Evolutionary conservation across 345 rosid species (phyloP), one percentile per base, ranked within the genome.

Genomic region (Citrus mangshanensis): DNA sequence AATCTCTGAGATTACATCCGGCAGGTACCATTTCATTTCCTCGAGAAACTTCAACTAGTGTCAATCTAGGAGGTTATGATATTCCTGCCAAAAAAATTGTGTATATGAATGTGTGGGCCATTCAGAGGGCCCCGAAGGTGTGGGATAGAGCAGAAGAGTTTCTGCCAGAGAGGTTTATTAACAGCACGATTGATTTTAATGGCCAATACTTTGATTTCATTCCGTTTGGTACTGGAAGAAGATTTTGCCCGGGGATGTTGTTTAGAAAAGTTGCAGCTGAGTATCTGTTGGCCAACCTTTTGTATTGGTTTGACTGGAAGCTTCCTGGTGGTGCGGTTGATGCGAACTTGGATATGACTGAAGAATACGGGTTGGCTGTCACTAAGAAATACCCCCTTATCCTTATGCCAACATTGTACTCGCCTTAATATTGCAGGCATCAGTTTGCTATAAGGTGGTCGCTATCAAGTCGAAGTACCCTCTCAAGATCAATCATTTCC

Each of bases 281-380:
- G 37, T 59, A 8, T 37, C 24, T 58, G 40, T 8, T 66, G 9
- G 82, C 78, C 21, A 79, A 66, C 9, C 77, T 66, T 21, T 32
- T 73, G 16, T 49, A 55, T 27, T 51, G 76, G 70, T 62, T 78
- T 72, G 81, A 78, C n/a, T 69, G 68, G 80, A 69, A 70, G 59
- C 12, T 60, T 68, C 59, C 68, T 40, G 69, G 59, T 9, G 68
- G 40, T 40, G 51, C 19, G 3, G 14, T 9, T 21, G 37, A 58
- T 3, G 68, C 65, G 8, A 49, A 64, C 3, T n/a, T 64, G 38
- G 81, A 79, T 34, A 79, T 79, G 77, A 32, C 7, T 35, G 81
- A 79, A 34, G 28, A 3, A 4, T n/a, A 7, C 24, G 72, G 77
- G 13, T 28, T 56, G 10, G 37, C 42, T 0, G 38, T 66, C 25